These are phyloP conservation scores for Hypomyces rosellus DNA, from an alignment of 2,329 filamentous ascomycete species.

Conservation along the genomic window DNA sequence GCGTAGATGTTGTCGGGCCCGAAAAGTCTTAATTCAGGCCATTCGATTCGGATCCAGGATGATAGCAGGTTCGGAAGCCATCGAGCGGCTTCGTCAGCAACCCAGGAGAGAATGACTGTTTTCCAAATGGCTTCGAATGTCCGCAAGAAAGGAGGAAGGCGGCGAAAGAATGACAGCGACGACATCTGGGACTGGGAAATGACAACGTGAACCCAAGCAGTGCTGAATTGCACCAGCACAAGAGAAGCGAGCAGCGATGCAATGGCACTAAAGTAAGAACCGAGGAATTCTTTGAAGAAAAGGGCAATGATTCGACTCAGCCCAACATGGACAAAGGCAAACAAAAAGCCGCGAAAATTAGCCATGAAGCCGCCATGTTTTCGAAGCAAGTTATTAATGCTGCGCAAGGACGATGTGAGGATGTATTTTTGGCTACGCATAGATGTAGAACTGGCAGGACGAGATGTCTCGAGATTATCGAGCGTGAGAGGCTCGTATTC, in stretches of 20 bases:
- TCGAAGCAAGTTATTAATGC: conserved; percentile 49
- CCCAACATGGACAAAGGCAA: conserved; percentile 35
- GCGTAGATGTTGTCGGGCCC: conserved; percentile 25
- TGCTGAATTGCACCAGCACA: conserved; percentile 60
- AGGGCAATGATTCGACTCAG: conserved; percentile 33
- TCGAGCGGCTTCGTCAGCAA: conserved; percentile 47
- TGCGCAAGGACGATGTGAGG: conserved; percentile 42
- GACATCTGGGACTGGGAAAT: conserved; percentile 32
- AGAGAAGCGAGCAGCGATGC: conserved; percentile 44
- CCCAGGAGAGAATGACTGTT: conserved; percentile 58
- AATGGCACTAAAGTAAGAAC: background rate
- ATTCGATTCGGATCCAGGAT: conserved; percentile 37
- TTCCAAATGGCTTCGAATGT: conserved; percentile 62
- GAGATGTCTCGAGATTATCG: conserved; percentile 22
- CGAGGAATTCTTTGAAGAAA: background rate
- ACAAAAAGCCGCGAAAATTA: conserved; percentile 62
- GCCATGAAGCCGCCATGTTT: conserved; percentile 57
- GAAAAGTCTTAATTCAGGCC: conserved; percentile 30
- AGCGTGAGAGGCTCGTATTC: conserved; percentile 40
- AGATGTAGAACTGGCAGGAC: conserved; percentile 22
- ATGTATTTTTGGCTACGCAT: conserved; percentile 31
- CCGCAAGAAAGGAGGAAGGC: conserved; percentile 59
- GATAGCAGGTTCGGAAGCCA: conserved; percentile 39
- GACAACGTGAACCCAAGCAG: conserved; percentile 73
- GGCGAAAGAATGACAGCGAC: conserved; percentile 67